Evolutionary conservation across 768 basidiomycete genomes (phyloP).

Genomic region (Sporobolomyces pararoseus): DNA sequence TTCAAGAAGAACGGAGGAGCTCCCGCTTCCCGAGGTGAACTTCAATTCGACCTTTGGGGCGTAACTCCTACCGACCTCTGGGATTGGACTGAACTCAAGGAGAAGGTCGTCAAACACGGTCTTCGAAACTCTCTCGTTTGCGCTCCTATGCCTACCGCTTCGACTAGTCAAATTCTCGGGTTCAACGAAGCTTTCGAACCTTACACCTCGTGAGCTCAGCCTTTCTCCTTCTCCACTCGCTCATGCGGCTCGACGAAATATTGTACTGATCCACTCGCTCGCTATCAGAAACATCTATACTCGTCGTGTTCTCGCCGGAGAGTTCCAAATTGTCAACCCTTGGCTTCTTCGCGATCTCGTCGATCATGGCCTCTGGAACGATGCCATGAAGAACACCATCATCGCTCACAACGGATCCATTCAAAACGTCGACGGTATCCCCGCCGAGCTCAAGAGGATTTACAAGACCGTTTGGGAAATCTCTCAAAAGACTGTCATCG

Average conservation of each 20-base stretch:
- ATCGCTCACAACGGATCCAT: constrained; percentile 80
- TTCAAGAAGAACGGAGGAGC: constrained; percentile 89
- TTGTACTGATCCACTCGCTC: too few relatives aligned
- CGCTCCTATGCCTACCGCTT: constrained; percentile 99
- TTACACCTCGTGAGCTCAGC: constrained; percentile 74
- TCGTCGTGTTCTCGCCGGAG: constrained; percentile 96
- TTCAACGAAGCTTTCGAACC: constrained; percentile 99
- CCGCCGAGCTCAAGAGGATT: constrained; percentile 87
- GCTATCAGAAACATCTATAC: constrained; percentile 76
- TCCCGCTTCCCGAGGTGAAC: constrained; percentile 77
- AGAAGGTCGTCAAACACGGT: constrained; percentile 73
- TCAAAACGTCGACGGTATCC: constrained; percentile 65
- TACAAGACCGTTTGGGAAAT: constrained; percentile 99
- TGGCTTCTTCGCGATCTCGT: constrained; percentile 99
- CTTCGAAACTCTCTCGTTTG: constrained; percentile 83
- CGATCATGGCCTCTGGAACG: constrained; percentile 90
- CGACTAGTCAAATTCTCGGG: constrained; percentile 95
- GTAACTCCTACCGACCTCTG: constrained; percentile 81
- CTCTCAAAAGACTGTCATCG: constrained; percentile 94
- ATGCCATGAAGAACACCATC: constrained; percentile 98
- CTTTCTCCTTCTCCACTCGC: constrained; percentile 51
- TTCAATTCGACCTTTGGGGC: constrained; percentile 95
- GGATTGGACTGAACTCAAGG: constrained; percentile 89
- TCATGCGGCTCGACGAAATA: too few relatives aligned
- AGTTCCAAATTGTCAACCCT: constrained; percentile 98